Conservation (phyloP, 2,329 filamentous ascomycete genomes). For the Colletotrichum limetticola region DNA sequence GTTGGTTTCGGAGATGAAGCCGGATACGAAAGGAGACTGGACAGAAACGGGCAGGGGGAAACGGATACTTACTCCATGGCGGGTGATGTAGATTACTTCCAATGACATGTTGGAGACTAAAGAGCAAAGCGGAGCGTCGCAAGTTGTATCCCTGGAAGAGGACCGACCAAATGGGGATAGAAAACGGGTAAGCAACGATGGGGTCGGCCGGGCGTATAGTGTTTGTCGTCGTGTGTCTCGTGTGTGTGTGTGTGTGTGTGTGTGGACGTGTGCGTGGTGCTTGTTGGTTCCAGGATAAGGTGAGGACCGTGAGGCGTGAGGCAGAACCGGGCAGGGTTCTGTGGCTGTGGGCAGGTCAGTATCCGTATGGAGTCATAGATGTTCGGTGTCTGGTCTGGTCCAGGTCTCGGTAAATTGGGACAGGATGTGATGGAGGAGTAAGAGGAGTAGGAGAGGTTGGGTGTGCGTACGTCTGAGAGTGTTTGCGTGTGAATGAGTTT, state of each 20-base stretch:
- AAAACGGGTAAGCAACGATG: constrained; percentile 11
- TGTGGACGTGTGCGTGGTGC: neutral
- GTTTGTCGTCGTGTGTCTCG: neutral
- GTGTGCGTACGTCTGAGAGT: neutral
- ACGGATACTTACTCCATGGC: constrained; percentile 74
- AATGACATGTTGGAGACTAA: constrained; percentile 63
- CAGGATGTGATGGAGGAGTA: constrained; percentile 13
- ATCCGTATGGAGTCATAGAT: neutral
- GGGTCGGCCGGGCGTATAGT: constrained; percentile 10
- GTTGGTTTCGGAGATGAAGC: constrained; percentile 29
- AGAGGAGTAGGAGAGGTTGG: neutral
- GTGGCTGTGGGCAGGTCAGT: neutral
- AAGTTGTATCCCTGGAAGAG: neutral
- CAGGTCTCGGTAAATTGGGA: neutral
- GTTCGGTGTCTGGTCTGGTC: neutral
- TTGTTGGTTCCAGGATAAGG: constrained; percentile 1
- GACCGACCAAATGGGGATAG: neutral
- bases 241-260: neutral
- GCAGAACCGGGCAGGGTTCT: neutral
- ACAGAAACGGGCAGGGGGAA: constrained; percentile 11
- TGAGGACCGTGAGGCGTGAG: neutral
- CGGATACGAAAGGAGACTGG: constrained; percentile 29
- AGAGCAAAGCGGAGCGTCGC: constrained; percentile 1
- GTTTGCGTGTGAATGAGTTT: no score
- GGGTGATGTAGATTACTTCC: constrained; percentile 77